Conservation (phyloP, 495 filamentous ascomycete genomes). For the Bacidia rubella region DNA sequence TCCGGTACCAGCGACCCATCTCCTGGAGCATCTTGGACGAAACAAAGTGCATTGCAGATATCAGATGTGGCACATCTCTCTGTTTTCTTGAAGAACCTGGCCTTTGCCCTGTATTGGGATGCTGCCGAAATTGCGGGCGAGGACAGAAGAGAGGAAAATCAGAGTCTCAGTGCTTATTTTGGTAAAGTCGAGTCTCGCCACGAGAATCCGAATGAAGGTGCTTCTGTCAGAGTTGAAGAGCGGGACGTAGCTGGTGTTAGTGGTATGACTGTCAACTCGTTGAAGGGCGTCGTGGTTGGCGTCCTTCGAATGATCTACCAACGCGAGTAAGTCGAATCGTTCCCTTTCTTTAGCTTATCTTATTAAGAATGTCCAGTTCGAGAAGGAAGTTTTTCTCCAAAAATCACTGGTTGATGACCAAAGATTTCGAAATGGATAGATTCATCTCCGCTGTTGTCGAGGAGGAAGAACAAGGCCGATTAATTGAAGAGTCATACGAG, state of each 20-base stretch:
- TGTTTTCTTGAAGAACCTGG: slow-evolving; percentile 81
- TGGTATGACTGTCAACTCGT: slow-evolving; percentile 63
- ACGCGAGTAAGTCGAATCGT: slow-evolving; percentile 50
- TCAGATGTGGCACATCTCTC: slow-evolving; percentile 60
- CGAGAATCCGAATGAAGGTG: slow-evolving; percentile 9
- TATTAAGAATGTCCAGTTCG: slow-evolving; percentile 37
- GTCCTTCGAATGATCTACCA: slow-evolving; percentile 82
- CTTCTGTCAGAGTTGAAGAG: slow-evolving; percentile 1
- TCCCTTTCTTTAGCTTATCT: neutral
- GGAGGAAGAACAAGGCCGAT: slow-evolving; percentile 72
- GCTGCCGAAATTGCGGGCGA: slow-evolving; percentile 49
- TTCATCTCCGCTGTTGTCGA: slow-evolving; percentile 78
- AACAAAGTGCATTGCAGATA: slow-evolving; percentile 57
- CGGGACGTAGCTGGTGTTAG: slow-evolving; percentile 40
- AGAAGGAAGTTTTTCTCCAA: slow-evolving; percentile 67
- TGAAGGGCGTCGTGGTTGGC: slow-evolving; percentile 70
- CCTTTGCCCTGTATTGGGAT: slow-evolving; percentile 82
- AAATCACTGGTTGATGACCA: slow-evolving; percentile 90
- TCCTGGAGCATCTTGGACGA: slow-evolving; percentile 33
- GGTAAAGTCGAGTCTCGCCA: slow-evolving; percentile 18
- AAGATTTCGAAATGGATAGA: slow-evolving; percentile 76
- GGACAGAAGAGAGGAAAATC: slow-evolving; percentile 31
- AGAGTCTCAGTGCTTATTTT: slow-evolving; percentile 46
- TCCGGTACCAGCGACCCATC: slow-evolving; percentile 27
- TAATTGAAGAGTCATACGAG: slow-evolving; percentile 38